These are phyloP conservation scores for Microcyclosporella mali DNA, from an alignment of 2,329 filamentous ascomycete species.

Conservation along the genomic window DNA sequence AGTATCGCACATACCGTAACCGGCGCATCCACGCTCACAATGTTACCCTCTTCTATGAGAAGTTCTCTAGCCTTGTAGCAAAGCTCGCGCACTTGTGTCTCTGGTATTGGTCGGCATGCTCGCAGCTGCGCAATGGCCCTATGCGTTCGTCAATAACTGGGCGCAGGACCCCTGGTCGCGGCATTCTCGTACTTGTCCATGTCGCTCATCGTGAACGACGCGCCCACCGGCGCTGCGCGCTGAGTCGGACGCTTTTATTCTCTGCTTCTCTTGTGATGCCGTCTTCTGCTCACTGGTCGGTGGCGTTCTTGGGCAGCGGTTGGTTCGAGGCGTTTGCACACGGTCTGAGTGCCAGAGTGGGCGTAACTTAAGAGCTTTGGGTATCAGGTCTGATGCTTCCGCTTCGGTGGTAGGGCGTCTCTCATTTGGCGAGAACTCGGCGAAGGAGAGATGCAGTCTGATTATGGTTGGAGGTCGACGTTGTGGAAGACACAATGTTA, in stretches of 20 bases:
- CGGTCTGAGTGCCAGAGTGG: too few relatives aligned
- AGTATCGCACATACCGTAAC: constrained; percentile 63
- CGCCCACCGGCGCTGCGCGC: constrained; percentile 15
- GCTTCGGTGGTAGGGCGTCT: too few relatives aligned
- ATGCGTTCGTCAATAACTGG: constrained; percentile 14
- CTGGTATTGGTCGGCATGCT: constrained; percentile 91
- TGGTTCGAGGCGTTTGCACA: too few relatives aligned
- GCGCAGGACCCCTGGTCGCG: neutral
- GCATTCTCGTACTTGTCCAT: constrained; percentile 67
- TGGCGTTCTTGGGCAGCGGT: neutral
- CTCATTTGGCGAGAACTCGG: too few relatives aligned
- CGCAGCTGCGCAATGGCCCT: constrained; percentile 94
- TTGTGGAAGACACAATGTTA: too few relatives aligned
- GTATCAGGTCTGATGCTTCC: too few relatives aligned
- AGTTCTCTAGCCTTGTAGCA: constrained; percentile 96
- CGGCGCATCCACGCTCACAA: constrained; percentile 88
- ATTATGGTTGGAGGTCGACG: too few relatives aligned
- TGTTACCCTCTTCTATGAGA: constrained; percentile 94
- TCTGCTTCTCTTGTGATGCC: neutral
- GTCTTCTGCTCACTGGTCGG: neutral
- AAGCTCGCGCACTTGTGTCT: constrained; percentile 89
- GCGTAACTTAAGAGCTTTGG: too few relatives aligned
- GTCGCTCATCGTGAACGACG: constrained; percentile 65
- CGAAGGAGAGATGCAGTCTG: too few relatives aligned
- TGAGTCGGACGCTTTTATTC: neutral